Conservation (phyloP, 345 rosid genomes). For the Barbarea vulgaris region DNA sequence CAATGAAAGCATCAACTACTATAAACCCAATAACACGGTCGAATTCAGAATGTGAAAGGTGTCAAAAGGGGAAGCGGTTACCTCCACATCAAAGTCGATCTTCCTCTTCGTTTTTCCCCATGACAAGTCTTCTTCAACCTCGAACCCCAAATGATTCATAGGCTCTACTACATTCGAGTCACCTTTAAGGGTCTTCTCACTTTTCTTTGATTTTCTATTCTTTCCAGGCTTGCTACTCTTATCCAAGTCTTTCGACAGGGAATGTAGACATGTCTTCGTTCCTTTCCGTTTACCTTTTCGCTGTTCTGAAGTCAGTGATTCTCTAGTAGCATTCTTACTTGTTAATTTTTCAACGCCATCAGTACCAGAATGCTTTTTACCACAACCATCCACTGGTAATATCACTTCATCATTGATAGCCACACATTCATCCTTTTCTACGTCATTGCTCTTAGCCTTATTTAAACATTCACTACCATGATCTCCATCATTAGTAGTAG, state of each 20-base stretch:
- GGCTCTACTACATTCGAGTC: conserved; percentile 6
- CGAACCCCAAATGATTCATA: not conserved
- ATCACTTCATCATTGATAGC: conserved; percentile 14
- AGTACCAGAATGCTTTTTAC: conserved; percentile 14
- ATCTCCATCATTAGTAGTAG: conserved; percentile 1
- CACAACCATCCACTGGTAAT: conserved; percentile 25
- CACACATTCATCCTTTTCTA: conserved; percentile 4
- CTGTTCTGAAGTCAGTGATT: conserved; percentile 16
- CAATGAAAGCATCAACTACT: conserved; percentile 22
- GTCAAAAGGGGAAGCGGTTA: conserved; percentile 4
- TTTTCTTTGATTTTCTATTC: conserved; percentile 6
- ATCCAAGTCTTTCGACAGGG: not conserved
- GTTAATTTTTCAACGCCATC: not conserved
- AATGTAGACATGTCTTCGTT: not conserved
- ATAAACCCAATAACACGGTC: too few species aligned
- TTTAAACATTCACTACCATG: not conserved
- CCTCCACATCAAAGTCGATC: conserved; percentile 38
- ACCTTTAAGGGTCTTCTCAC: conserved; percentile 11
- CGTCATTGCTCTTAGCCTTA: conserved; percentile 9
- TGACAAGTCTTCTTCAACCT: conserved; percentile 13
- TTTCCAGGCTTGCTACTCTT: not conserved
- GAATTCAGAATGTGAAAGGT: conserved; percentile 4
- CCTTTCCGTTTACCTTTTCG: not conserved
- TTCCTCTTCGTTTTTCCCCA: conserved; percentile 21
- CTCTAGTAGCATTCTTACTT: conserved; percentile 12